Evolutionary conservation across 2,329 filamentous ascomycete genomes (phyloP).

Genomic region (Fusarium staphyleae): DNA sequence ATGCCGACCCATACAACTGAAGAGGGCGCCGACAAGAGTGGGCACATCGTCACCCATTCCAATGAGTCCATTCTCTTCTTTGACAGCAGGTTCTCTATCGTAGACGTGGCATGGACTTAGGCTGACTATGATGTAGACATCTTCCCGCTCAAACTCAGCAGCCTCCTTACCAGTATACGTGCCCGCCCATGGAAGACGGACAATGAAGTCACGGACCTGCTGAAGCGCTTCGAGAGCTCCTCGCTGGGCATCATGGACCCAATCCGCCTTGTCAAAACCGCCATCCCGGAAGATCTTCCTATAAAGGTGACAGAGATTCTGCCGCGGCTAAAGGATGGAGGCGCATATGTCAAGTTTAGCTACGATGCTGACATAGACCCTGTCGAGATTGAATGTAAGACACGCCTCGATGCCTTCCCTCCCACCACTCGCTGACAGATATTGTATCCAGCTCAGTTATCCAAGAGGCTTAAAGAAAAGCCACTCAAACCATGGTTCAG

Average conservation of each 20-base stretch:
- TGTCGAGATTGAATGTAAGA: slow-evolving; percentile 53
- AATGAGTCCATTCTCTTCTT: slow-evolving; percentile 90
- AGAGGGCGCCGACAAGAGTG: slow-evolving; percentile 69
- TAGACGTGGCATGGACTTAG: neutral
- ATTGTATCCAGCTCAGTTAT: slow-evolving; percentile 56
- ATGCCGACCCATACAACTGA: slow-evolving; percentile 23
- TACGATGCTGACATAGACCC: slow-evolving; percentile 52
- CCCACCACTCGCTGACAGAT: neutral
- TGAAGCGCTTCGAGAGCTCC: slow-evolving; percentile 60
- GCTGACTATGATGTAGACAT: slow-evolving; percentile 64
- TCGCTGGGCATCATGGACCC: slow-evolving; percentile 60
- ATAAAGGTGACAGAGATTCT: slow-evolving; percentile 82
- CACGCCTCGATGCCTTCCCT: neutral
- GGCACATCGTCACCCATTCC: slow-evolving; percentile 78
- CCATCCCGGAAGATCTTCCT: slow-evolving; percentile 66
- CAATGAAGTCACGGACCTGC: slow-evolving; percentile 57
- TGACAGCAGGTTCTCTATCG: slow-evolving; percentile 70
- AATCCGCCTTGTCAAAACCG: slow-evolving; percentile 63
- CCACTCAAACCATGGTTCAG: slow-evolving; percentile 91
- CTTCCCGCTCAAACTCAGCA: slow-evolving; percentile 77
- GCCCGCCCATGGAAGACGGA: slow-evolving; percentile 58
- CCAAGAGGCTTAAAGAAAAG: slow-evolving; percentile 69
- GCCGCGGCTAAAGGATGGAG: slow-evolving; percentile 87
- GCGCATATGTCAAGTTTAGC: slow-evolving; percentile 88
- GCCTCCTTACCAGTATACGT: slow-evolving; percentile 43